Evolutionary conservation across 176 grass and related monocot species (phyloP).

Genomic region (Carex kokanica): DNA sequence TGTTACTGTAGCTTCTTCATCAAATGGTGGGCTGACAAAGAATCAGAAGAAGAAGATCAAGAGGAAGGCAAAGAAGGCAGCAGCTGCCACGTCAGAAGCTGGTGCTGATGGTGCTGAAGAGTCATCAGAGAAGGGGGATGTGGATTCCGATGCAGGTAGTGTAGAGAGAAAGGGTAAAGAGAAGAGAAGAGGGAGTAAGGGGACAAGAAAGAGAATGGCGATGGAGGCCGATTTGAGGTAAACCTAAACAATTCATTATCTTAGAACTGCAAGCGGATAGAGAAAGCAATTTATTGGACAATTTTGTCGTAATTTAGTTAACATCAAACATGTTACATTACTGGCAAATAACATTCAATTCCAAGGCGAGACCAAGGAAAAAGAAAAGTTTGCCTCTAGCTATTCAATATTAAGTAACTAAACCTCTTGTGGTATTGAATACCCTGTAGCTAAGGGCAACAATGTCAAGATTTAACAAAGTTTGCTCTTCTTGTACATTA

Average conservation of each 20-base stretch:
- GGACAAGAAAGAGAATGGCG: slow-evolving; percentile 58
- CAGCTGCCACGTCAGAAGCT: slow-evolving; percentile 50
- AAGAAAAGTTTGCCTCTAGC: neutral
- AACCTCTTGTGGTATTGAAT: neutral
- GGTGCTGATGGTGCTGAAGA: slow-evolving; percentile 44
- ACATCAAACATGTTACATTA: neutral
- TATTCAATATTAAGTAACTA: neutral
- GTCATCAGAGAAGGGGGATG: slow-evolving; percentile 62
- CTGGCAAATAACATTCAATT: neutral
- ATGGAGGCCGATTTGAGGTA: slow-evolving; percentile 61
- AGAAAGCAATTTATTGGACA: neutral
- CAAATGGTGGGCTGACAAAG: slow-evolving; percentile 56
- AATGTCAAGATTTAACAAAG: neutral
- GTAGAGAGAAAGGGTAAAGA: slow-evolving; percentile 32
- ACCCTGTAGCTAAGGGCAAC: neutral
- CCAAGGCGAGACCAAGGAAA: neutral
- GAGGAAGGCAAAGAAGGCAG: slow-evolving; percentile 71
- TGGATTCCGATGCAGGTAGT: slow-evolving; percentile 30
- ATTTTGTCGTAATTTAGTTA: slow-evolving; percentile 6
- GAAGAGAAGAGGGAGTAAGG: slow-evolving; percentile 62
- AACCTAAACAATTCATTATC: neutral
- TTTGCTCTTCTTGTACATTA: neutral
- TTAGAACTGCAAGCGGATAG: neutral
- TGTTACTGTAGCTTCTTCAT: slow-evolving; percentile 24
- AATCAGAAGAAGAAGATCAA: slow-evolving; percentile 98